Base-by-base conservation (phyloP, 805 yeast genomes). In the Teunomyces stri region DNA sequence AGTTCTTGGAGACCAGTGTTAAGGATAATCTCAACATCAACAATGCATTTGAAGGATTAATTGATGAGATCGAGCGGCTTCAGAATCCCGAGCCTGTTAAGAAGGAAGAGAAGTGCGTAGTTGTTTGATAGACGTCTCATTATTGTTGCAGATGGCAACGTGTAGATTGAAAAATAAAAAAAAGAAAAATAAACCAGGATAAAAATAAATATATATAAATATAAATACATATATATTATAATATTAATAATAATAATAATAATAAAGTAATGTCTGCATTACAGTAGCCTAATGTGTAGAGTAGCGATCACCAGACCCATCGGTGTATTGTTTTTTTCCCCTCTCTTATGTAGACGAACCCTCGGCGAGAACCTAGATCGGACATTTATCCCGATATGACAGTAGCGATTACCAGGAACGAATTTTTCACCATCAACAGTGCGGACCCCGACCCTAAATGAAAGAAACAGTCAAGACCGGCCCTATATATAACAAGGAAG, bases 1-100 rank as follows among this genome's bases (percentile, higher is more conserved):
- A 68, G 39, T 77, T 69, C 51, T 58, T 75, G 42, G 83, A 78
- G 58, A 75, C 81, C 40, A 69, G 76, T 4, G 82, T 79, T 11
- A 72, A 73, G 51, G 71, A 72, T 51, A 72, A 76, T 54, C 59
- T 68, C 41, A 76, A 77, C 57, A 69, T 78, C 30, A 91, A 86
- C 62, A 53, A 71, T 53, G 81, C 85, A 12, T 87, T 88, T 61
- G 82, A 84, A 52, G 65, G 74, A 61, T 88, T 52, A 83, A 63
- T 72, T 43, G 74, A 67, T 38, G 70, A 68, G 47, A 85, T 88
- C 52, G 94, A 87, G 62, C 69, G 71, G 49, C 74, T 76, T 47
- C 84, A 82, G 59, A 81, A 82, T 52, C 86, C 76, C 1, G 64
- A 70, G 6, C 40, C 40, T 11, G 63, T 68, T 13, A 65, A 70